phyloP scores from a whole-genome alignment of 192 early-diverging fungal species.

The Rhizoclosmatium globosum region DNA sequence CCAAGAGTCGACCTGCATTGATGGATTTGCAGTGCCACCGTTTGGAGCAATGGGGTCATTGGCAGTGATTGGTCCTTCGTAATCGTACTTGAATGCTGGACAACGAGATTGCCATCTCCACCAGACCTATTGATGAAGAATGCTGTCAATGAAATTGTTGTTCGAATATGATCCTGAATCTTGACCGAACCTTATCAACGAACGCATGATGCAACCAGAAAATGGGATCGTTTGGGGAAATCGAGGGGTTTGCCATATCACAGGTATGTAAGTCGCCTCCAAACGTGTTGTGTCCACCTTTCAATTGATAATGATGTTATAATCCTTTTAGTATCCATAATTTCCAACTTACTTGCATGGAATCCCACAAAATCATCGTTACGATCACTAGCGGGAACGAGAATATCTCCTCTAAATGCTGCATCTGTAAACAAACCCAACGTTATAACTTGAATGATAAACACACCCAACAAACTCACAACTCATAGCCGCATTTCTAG shows the following conservation, averaged over 20 bases:
- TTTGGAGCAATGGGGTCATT: conserved; percentile 6
- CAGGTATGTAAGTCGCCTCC: conserved; percentile 4
- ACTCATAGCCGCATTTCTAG: conserved; percentile 10
- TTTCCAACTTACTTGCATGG: conserved; percentile 21
- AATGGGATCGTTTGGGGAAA: conserved; percentile 33
- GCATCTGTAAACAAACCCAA: background rate
- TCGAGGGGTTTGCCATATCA: conserved; percentile 23
- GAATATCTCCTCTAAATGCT: conserved; percentile 33
- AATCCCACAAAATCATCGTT: background rate
- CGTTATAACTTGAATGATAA: too few relatives aligned
- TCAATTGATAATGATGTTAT: too few relatives aligned
- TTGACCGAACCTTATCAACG: background rate
- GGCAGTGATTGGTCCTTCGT: conserved; percentile 9
- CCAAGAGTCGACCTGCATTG: conserved; percentile 14
- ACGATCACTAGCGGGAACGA: background rate
- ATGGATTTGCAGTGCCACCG: background rate
- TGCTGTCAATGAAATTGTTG: too few relatives aligned
- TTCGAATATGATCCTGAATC: too few relatives aligned
- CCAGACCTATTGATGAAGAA: conserved; percentile 7
- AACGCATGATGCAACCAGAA: conserved; percentile 11
- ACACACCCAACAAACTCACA: too few relatives aligned
- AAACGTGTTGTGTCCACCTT: conserved; percentile 4
- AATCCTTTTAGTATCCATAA: background rate
- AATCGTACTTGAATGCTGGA: conserved; percentile 6
- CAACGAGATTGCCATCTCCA: conserved; percentile 31